These are phyloP conservation scores for Globisporangium megalacanthum DNA, from an alignment of 352 stramenopile genomes.

Conservation along the genomic window DNA sequence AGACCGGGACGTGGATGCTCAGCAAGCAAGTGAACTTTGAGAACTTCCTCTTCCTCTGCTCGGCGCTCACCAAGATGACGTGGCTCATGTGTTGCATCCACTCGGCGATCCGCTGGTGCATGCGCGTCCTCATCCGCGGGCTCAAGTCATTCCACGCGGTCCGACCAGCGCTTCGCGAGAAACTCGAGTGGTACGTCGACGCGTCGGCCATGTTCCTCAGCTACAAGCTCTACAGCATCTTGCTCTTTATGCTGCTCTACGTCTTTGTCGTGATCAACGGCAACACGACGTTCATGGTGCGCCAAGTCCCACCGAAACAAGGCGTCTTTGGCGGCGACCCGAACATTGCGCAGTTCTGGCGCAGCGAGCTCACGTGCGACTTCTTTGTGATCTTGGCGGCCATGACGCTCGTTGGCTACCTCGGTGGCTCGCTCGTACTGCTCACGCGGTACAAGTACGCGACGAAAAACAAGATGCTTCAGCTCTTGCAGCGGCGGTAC, in stretches of 20 bases:
- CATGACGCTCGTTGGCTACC: constrained; percentile 13
- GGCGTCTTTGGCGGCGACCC: constrained; percentile 26
- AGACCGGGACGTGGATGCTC: constrained; percentile 53
- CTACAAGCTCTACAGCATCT: constrained; percentile 43
- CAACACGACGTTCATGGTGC: constrained; percentile 29
- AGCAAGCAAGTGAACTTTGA: constrained; percentile 36
- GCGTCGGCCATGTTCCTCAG: constrained; percentile 25
- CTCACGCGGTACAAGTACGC: constrained; percentile 23
- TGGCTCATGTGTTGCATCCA: constrained; percentile 63
- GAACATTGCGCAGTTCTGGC: constrained; percentile 32
- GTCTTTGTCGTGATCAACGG: constrained; percentile 17
- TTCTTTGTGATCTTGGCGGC: constrained; percentile 23
- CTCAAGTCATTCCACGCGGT: constrained; percentile 81
- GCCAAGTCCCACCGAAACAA: constrained; percentile 14
- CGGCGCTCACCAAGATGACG: constrained; percentile 39
- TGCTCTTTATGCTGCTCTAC: constrained; percentile 25
- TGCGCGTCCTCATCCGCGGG: constrained; percentile 40
- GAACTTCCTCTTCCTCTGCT: constrained; percentile 54
- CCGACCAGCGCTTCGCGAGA: constrained; percentile 7
- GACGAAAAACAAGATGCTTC: constrained; percentile 23
- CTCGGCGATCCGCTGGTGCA: constrained; percentile 18
- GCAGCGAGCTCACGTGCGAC: constrained; percentile 40
- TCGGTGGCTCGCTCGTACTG: constrained; percentile 15
- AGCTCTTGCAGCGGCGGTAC: constrained; percentile 30
- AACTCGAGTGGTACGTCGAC: constrained; percentile 29